These are phyloP conservation scores for Arxiozyma telluris DNA, from an alignment of 1,139 yeast genomes.

Conservation along the genomic window DNA sequence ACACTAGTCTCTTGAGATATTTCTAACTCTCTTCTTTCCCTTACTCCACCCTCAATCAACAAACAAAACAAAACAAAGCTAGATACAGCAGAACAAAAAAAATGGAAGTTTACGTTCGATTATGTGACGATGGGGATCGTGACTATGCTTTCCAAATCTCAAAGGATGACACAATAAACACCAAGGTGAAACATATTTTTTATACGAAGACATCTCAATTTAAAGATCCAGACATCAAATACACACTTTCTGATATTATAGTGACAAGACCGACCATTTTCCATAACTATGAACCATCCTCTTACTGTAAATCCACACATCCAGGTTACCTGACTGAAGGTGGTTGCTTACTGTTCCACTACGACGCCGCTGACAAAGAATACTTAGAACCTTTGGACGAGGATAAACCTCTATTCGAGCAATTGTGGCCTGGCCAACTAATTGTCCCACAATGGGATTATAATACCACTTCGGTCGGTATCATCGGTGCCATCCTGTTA, in stretches of 20 bases:
- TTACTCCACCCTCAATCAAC: not conserved
- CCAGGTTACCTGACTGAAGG: slow-evolving; percentile 84
- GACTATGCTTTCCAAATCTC: slow-evolving; percentile 82
- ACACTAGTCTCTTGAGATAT: not conserved
- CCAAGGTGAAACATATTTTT: slow-evolving; percentile 53
- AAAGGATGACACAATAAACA: slow-evolving; percentile 44
- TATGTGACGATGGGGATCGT: slow-evolving; percentile 75
- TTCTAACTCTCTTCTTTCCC: not conserved
- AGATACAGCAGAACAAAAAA: not conserved
- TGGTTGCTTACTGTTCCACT: slow-evolving; percentile 67
- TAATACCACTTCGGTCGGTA: slow-evolving; percentile 41
- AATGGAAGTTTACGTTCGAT: slow-evolving; percentile 70
- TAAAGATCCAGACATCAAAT: slow-evolving; percentile 9
- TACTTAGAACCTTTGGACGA: slow-evolving; percentile 39
- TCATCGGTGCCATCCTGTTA: slow-evolving; percentile 31
- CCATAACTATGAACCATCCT: slow-evolving; percentile 53
- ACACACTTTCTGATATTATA: slow-evolving; percentile 40
- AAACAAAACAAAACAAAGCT: no score
- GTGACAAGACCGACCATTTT: slow-evolving; percentile 74
- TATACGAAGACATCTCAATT: slow-evolving; percentile 24
- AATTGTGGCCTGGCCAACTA: slow-evolving; percentile 85
- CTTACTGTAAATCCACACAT: slow-evolving; percentile 55
- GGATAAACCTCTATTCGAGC: slow-evolving; percentile 44
- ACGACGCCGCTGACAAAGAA: slow-evolving; percentile 42
- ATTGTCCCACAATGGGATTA: slow-evolving; percentile 72